Percentiles rank a stretch among this genome's conserved stretches.
Conservation (phyloP, 75 land plant genomes). For the Adiantum capillusveneris region DNA sequence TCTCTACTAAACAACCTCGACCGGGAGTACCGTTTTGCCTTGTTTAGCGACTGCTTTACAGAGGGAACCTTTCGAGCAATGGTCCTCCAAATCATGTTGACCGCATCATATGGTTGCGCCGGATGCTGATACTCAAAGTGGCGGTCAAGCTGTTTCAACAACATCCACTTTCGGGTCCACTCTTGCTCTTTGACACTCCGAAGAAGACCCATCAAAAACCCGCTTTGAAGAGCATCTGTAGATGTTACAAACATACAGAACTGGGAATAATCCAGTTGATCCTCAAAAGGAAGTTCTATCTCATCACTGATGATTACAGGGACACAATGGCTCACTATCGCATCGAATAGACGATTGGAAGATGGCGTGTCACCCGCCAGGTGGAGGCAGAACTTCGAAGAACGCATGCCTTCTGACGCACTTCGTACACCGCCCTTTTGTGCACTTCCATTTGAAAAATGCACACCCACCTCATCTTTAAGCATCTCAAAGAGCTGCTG, state of each 20-base stretch:
- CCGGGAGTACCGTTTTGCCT: constrained; percentile 37
- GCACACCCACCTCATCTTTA: constrained; percentile 68
- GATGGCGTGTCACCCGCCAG: constrained; percentile 96
- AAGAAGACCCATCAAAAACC: constrained; percentile 53
- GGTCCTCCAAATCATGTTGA: constrained; percentile 85
- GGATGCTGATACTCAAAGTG: constrained; percentile 76
- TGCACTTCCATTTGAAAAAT: constrained; percentile 64
- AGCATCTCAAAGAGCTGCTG: constrained; percentile 78
- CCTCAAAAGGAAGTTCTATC: constrained; percentile 88
- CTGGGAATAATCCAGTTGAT: constrained; percentile 68
- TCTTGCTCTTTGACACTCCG: constrained; percentile 40
- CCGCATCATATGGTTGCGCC: constrained; percentile 62
- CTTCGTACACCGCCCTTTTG: constrained; percentile 46
- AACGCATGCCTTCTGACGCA: constrained; percentile 70
- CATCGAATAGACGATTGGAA: constrained; percentile 86
- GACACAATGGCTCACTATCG: constrained; percentile 79
- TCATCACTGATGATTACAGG: constrained; percentile 87
- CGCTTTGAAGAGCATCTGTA: constrained; percentile 53
- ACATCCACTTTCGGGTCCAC: constrained; percentile 74
- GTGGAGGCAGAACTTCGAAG: constrained; percentile 82
- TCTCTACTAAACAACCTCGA: no score
- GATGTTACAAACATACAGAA: constrained; percentile 70
- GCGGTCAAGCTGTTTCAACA: constrained; percentile 42
- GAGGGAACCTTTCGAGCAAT: constrained; percentile 50
- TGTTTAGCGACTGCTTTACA: constrained; percentile 34